phyloP scores from a whole-genome alignment of 2,329 filamentous ascomycete genomes.

The Diaporthe caulivora region DNA sequence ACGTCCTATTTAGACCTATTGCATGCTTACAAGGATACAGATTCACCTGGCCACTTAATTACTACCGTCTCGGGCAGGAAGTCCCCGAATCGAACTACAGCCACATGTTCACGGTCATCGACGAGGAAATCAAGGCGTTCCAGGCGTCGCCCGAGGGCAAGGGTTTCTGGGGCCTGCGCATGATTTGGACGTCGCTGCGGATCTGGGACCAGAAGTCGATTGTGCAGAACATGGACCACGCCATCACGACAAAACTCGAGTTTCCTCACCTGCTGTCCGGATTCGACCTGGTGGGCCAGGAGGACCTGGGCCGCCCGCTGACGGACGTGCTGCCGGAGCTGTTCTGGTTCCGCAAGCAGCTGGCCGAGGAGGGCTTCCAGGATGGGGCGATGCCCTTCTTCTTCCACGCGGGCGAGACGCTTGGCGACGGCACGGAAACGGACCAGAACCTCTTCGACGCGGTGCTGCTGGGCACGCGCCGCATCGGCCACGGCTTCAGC shows the following conservation, averaged over 20 bases:
- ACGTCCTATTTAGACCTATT: background rate
- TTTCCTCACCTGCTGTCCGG: conserved; percentile 86
- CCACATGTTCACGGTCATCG: conserved; percentile 78
- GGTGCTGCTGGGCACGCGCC: conserved; percentile 84
- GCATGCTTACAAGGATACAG: conserved; percentile 50
- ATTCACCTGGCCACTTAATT: conserved; percentile 79
- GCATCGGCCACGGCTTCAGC: conserved; percentile 91
- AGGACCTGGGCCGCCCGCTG: conserved; percentile 82
- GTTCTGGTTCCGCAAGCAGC: conserved; percentile 94
- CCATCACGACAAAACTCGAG: conserved; percentile 83
- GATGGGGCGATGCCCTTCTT: conserved; percentile 84
- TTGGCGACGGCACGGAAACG: conserved; percentile 79
- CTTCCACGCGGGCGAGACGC: conserved; percentile 92
- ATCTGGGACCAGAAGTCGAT: conserved; percentile 73
- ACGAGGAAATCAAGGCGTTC: conserved; percentile 84
- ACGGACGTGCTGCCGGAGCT: conserved; percentile 84
- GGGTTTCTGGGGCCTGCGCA: conserved; percentile 84
- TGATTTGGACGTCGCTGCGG: conserved; percentile 87
- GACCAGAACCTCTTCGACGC: conserved; percentile 92
- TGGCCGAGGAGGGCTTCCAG: conserved; percentile 76
- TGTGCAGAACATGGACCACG: conserved; percentile 86
- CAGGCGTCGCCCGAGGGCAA: conserved; percentile 77
- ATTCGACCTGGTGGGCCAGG: conserved; percentile 91
- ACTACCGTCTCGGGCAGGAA: conserved; percentile 74
- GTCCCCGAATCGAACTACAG: conserved; percentile 75